These are phyloP conservation scores for Pichia sp. DNA, from an alignment of 1,139 yeast genomes.

Conservation along the genomic window DNA sequence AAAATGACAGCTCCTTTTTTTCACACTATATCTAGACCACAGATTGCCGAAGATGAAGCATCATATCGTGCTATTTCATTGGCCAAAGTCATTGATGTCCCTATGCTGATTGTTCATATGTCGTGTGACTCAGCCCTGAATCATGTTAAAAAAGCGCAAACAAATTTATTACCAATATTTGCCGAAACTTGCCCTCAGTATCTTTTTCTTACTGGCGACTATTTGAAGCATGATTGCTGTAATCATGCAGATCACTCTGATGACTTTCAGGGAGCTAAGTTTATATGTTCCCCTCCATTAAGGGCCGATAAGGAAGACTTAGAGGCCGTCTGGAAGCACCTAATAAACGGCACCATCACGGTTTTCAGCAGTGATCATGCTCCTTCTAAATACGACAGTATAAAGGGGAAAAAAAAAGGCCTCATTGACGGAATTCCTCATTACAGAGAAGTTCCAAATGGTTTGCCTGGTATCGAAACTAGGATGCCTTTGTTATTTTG, in stretches of 20 bases:
- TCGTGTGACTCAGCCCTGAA: slow-evolving; percentile 42
- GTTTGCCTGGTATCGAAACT: slow-evolving; percentile 46
- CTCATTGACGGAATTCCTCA: slow-evolving; percentile 29
- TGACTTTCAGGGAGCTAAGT: slow-evolving; percentile 43
- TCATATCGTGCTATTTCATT: slow-evolving; percentile 44
- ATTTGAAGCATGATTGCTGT: slow-evolving; percentile 31
- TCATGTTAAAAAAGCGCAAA: slow-evolving; percentile 42
- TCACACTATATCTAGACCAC: slow-evolving; percentile 44
- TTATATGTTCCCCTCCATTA: slow-evolving; percentile 47
- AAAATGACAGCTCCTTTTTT: slow-evolving; percentile 40
- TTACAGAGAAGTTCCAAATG: slow-evolving; percentile 42
- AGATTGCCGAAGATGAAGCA: slow-evolving; percentile 47
- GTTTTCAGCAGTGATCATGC: slow-evolving; percentile 47
- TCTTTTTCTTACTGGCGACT: slow-evolving; percentile 34
- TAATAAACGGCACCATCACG: slow-evolving; percentile 45
- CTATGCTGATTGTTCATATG: slow-evolving; percentile 46
- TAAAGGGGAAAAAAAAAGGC: slow-evolving; percentile 40
- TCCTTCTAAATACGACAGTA: slow-evolving; percentile 40
- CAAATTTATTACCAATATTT: slow-evolving; percentile 28
- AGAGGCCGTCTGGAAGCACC: slow-evolving; percentile 43
- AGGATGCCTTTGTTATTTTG: slow-evolving; percentile 42
- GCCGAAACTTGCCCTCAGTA: slow-evolving; percentile 52
- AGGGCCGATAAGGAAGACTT: slow-evolving; percentile 38
- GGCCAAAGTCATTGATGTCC: slow-evolving; percentile 30
- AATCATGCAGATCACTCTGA: slow-evolving; percentile 24